Conservation (phyloP, 352 stramenopile species). For the Vaucheria bursata region DNA sequence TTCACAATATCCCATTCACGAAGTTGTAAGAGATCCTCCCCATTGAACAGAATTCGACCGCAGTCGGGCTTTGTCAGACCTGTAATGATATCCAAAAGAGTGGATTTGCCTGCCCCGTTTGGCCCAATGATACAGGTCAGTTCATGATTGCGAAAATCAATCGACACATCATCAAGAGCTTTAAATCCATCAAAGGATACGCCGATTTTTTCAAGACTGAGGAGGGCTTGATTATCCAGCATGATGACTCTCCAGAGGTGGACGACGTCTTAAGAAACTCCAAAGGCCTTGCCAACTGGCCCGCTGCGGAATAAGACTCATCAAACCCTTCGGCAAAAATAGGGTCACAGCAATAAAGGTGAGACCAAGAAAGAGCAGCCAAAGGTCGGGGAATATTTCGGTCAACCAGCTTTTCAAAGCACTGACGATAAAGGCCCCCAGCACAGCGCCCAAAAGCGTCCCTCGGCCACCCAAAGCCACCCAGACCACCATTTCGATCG, state of each 20-base stretch:
- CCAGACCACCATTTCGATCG: neutral
- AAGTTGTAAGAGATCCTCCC: neutral
- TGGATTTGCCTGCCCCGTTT: neutral
- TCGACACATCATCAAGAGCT: neutral
- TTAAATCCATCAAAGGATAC: neutral
- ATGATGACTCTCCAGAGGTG: too few species aligned
- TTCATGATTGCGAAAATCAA: neutral
- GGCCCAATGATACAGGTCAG: neutral
- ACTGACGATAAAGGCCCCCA: too few species aligned
- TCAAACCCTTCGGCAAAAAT: neutral
- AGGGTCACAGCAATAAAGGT: neutral
- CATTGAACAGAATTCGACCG: neutral
- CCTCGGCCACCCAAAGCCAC: neutral
- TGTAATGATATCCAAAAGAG: neutral
- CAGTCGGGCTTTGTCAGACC: neutral
- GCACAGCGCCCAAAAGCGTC: neutral
- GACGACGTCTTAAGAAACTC: neutral
- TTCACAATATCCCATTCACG: neutral
- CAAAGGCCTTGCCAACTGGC: too few species aligned
- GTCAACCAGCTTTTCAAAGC: too few species aligned
- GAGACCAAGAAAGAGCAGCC: neutral
- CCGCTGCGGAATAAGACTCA: too few species aligned
- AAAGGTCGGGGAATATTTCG: neutral
- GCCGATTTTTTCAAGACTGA: neutral
- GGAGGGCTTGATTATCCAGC: too few species aligned